These are phyloP conservation scores for Diaporthe sp. DNA, from an alignment of 2,329 filamentous ascomycete species.

Conservation along the genomic window DNA sequence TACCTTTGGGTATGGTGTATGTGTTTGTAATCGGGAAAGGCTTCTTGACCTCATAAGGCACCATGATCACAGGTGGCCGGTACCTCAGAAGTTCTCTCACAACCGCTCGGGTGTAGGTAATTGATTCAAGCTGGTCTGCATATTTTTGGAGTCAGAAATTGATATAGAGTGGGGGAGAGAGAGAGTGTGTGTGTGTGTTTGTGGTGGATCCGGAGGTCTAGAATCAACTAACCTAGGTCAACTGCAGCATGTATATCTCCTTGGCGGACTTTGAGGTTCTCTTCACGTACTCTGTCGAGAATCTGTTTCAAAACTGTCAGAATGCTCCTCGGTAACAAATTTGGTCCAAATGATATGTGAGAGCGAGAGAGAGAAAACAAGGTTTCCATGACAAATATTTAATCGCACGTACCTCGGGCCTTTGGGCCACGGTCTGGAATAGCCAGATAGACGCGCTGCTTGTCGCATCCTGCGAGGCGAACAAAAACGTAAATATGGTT, in stretches of 20 bases:
- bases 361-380: too few species aligned
- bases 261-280: conserved; percentile 84
- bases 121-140: conserved; percentile 81
- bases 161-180: neutral
- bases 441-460: neutral
- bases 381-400: neutral
- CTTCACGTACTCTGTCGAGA: conserved; percentile 89
- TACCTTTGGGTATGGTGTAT: conserved; percentile 92
- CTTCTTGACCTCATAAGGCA: conserved; percentile 96
- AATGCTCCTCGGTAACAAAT: neutral
- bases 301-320: conserved; percentile 62
- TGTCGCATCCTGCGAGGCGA: neutral
- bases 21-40: conserved; percentile 87
- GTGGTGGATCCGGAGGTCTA: too few species aligned
- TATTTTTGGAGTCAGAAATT: neutral
- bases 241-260: conserved; percentile 80
- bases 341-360: neutral
- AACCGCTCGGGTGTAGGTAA: conserved; percentile 93
- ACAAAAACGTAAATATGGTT: neutral
- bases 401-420: neutral
- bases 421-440: neutral
- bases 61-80: conserved; percentile 96
- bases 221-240: conserved; percentile 64
- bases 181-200: neutral
- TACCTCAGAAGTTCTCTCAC: conserved; percentile 93